phyloP scores from a whole-genome alignment of 2,329 filamentous ascomycete species.

The Mariannaea elegans region DNA sequence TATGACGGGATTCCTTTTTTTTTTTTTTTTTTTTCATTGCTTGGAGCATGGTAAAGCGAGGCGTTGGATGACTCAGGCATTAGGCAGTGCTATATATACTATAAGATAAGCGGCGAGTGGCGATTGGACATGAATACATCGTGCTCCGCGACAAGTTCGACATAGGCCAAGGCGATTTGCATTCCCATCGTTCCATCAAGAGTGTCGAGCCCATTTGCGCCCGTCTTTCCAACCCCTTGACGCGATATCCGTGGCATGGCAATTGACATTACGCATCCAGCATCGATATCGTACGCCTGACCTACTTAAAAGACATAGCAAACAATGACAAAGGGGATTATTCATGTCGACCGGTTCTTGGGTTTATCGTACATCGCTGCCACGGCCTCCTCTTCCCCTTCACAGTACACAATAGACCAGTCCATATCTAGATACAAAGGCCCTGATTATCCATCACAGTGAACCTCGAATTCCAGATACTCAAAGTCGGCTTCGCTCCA shows the following conservation, averaged over 20 bases:
- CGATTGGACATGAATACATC: background rate
- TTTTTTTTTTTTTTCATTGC: too few relatives aligned
- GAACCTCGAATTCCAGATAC: constrained; percentile 14
- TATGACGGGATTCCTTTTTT: background rate
- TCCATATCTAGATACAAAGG: background rate
- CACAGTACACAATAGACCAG: background rate
- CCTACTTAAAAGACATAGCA: constrained; percentile 13
- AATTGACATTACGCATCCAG: background rate
- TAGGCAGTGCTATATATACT: background rate
- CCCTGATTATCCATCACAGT: constrained; percentile 3
- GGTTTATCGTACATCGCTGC: constrained; percentile 14
- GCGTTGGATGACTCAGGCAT: constrained; percentile 23
- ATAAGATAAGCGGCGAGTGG: background rate
- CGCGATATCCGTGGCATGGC: background rate
- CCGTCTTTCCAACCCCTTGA: too few relatives aligned
- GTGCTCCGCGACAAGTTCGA: background rate
- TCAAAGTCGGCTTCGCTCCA: background rate
- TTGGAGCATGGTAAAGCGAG: constrained; percentile 21
- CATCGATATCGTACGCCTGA: constrained; percentile 16
- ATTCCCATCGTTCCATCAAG: too few relatives aligned
- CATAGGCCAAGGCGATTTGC: background rate
- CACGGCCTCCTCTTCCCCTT: background rate
- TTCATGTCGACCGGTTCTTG: constrained; percentile 11
- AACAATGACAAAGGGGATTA: constrained; percentile 20
- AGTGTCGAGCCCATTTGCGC: too few relatives aligned